phyloP scores from a whole-genome alignment of 2,329 filamentous ascomycete species.

The Penicillium sp. region DNA sequence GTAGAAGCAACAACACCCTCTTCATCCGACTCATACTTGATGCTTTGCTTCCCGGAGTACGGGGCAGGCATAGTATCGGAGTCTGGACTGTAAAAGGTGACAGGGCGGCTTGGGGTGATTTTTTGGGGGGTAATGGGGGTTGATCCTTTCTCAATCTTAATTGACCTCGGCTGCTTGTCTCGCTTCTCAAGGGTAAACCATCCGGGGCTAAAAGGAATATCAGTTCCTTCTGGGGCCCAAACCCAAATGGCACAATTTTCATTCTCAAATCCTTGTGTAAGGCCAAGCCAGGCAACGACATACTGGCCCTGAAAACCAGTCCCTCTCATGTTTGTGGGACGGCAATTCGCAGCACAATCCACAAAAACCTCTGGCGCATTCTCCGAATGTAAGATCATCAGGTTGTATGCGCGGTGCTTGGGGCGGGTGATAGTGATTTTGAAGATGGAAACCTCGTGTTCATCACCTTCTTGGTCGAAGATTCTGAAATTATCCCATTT shows the following conservation, averaged over 20 bases:
- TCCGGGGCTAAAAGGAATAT: not conserved
- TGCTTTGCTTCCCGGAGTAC: not conserved
- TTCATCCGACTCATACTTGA: not conserved
- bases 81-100: not conserved
- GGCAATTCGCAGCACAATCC: not conserved
- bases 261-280: constrained; percentile 2
- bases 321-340: not conserved
- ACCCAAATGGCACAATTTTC: constrained; percentile 9
- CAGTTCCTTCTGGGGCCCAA: not conserved
- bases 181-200: not conserved
- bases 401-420: not conserved
- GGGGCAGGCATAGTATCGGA: not conserved
- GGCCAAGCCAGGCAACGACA: constrained; percentile 13
- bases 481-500: constrained; percentile 9
- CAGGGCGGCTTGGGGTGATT: not conserved
- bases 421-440: constrained; percentile 4
- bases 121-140: not conserved
- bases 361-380: not conserved
- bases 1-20: not conserved
- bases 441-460: constrained; percentile 8
- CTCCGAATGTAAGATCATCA: not conserved
- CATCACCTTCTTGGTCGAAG: constrained; percentile 15
- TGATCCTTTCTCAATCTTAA: not conserved
- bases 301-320: constrained; percentile 1
- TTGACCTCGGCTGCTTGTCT: not conserved